Conservation (phyloP, 2,329 filamentous ascomycete species). For the Gnomoniopsis smithogilvyi region DNA sequence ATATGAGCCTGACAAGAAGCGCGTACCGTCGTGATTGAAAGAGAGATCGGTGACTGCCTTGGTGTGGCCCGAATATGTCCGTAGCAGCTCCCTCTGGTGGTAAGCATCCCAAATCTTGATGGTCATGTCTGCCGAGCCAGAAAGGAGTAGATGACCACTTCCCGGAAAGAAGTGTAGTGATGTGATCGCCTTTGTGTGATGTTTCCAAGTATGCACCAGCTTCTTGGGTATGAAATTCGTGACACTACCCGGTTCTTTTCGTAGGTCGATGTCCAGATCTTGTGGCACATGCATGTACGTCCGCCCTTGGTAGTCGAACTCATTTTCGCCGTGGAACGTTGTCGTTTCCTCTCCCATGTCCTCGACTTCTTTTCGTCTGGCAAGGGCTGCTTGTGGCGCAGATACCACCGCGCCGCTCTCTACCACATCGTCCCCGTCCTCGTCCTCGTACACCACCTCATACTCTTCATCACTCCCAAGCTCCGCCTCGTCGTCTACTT, state of each 20-base stretch:
- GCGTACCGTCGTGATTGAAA: conserved; percentile 78
- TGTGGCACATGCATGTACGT: conserved; percentile 98
- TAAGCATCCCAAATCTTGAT: conserved; percentile 96
- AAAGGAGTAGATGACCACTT: conserved; percentile 85
- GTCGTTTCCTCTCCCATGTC: conserved; percentile 72
- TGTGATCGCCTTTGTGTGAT: conserved; percentile 80
- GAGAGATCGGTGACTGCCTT: conserved; percentile 88
- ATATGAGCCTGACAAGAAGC: conserved; percentile 88
- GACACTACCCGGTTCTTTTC: conserved; percentile 72
- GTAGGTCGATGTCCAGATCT: conserved; percentile 81
- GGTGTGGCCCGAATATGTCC: conserved; percentile 86
- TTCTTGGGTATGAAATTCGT: conserved; percentile 97
- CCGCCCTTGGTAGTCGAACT: conserved; percentile 90
- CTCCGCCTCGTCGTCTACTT: conserved; percentile 69
- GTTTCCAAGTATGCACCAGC: conserved; percentile 84
- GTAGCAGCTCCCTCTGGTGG: conserved; percentile 81
- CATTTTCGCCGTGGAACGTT: conserved; percentile 77
- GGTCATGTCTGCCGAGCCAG: conserved; percentile 84
- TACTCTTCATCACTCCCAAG: conserved; percentile 77
- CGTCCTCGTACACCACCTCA: conserved; percentile 74
- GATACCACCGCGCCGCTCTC: conserved; percentile 60
- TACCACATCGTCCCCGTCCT: conserved; percentile 62
- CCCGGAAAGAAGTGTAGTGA: conserved; percentile 85
- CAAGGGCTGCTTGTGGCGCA: conserved; percentile 52
- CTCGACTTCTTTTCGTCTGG: conserved; percentile 55